Conservation (phyloP, 2,329 filamentous ascomycete genomes). For the Ophiostoma populinum region DNA sequence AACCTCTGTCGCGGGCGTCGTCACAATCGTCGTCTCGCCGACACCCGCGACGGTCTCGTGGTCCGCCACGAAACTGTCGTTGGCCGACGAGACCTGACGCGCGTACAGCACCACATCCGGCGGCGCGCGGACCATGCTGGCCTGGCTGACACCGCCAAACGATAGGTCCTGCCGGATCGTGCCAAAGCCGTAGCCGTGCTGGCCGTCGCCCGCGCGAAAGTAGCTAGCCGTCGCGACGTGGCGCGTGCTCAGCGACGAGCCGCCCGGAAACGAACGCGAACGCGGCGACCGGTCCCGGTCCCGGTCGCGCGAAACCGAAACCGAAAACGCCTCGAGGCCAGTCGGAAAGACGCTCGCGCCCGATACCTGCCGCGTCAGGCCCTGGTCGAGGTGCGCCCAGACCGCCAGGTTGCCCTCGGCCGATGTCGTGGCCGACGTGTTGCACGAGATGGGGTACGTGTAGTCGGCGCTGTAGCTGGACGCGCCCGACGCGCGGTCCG, state of each 20-base stretch:
- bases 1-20: no score
- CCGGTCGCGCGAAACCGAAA: conserved; percentile 9
- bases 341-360: conserved; percentile 34
- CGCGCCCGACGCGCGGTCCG: conserved; percentile 12
- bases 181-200: conserved; percentile 32
- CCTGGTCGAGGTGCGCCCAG: conserved; percentile 24
- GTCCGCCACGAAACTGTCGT: conserved; percentile 29
- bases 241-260: conserved; percentile 28
- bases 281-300: conserved; percentile 1
- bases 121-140: conserved; percentile 11
- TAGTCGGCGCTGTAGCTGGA: conserved; percentile 24
- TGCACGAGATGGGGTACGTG: conserved; percentile 43
- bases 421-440: conserved; percentile 28
- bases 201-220: conserved; percentile 26
- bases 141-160: conserved; percentile 28
- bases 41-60: conserved; percentile 7
- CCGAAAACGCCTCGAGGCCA: conserved; percentile 39
- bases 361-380: conserved; percentile 19
- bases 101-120: conserved; percentile 32
- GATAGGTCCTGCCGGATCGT: conserved; percentile 37
- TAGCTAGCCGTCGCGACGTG: conserved; percentile 43
- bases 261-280: conserved; percentile 15
- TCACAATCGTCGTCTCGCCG: background rate
- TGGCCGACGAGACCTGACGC: conserved; percentile 36
- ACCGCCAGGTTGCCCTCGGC: conserved; percentile 29